A percentile compares a stretch with the other conserved stretches of the same genome.
These are phyloP conservation scores for Eucalyptus polyanthemos DNA, from an alignment of 345 rosid species.

Conservation along the genomic window DNA sequence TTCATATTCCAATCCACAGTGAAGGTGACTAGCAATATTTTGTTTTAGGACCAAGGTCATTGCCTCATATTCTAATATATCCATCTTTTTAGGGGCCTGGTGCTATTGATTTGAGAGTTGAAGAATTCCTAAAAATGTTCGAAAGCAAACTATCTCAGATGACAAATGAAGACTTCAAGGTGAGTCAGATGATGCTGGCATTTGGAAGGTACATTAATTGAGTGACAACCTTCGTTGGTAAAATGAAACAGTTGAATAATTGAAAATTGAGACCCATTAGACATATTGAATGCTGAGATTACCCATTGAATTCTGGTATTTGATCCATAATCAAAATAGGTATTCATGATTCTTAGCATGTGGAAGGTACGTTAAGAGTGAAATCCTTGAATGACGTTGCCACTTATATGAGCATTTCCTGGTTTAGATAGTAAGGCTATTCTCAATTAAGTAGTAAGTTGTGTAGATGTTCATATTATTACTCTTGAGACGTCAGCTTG, in stretches of 20 bases:
- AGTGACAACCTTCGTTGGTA: background rate
- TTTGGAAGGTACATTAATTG: background rate
- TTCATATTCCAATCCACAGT: too few relatives aligned
- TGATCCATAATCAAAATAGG: background rate
- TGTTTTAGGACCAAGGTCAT: too few relatives aligned
- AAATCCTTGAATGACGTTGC: background rate
- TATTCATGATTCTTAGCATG: background rate
- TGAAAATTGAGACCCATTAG: background rate
- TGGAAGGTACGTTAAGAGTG: background rate
- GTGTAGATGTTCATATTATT: background rate
- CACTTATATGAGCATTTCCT: background rate
- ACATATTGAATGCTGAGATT: background rate
- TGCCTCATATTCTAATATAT: too few relatives aligned
- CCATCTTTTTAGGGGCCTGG: background rate
- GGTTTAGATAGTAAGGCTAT: background rate
- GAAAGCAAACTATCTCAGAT: conserved; percentile 60
- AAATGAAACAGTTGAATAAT: background rate
- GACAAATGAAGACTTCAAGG: conserved; percentile 74
- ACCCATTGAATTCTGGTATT: background rate
- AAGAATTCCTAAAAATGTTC: conserved; percentile 54
- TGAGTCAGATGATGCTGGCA: conserved; percentile 3
- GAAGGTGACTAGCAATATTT: too few relatives aligned
- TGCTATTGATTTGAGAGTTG: conserved; percentile 65
- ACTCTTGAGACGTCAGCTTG: background rate
- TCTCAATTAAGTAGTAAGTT: background rate